A percentile compares a stretch with the other conserved stretches of the same genome.
phyloP scores from a whole-genome alignment of 108 stramenopile species.

The Seminavis robusta region DNA sequence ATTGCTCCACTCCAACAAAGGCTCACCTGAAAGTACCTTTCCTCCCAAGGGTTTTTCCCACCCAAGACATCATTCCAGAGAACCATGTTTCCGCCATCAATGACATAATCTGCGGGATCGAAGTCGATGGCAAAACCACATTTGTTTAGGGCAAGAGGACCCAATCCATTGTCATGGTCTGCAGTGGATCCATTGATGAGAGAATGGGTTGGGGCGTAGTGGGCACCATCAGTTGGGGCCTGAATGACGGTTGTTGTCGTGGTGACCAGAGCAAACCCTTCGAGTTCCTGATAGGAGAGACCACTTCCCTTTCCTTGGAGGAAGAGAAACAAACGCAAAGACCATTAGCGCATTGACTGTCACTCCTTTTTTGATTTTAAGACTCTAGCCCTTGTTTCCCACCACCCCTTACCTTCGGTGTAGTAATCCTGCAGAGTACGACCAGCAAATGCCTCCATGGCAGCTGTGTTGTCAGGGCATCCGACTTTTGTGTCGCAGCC shows the following conservation, averaged over 20 bases:
- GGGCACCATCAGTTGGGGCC: slow-evolving; percentile 34
- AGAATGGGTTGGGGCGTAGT: slow-evolving; percentile 45
- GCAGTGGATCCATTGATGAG: slow-evolving; percentile 32
- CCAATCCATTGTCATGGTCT: slow-evolving; percentile 37
- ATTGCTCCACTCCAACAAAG: no score
- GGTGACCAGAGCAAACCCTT: slow-evolving; percentile 32
- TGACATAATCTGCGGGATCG: slow-evolving; percentile 23
- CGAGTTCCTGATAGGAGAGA: slow-evolving; percentile 36
- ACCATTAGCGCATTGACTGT: no score
- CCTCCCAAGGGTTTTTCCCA: slow-evolving; percentile 51
- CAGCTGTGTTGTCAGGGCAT: slow-evolving; percentile 19
- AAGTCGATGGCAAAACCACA: slow-evolving; percentile 52
- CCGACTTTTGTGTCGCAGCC: slow-evolving; percentile 42
- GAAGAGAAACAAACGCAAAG: neutral
- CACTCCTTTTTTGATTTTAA: neutral
- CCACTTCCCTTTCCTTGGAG: slow-evolving; percentile 33
- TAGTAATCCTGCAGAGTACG: slow-evolving; percentile 50
- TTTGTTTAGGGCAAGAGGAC: slow-evolving; percentile 31
- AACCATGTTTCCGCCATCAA: slow-evolving; percentile 56
- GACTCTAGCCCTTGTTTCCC: no score
- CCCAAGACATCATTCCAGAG: slow-evolving; percentile 53
- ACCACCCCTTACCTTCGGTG: slow-evolving; percentile 36
- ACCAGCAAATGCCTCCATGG: slow-evolving; percentile 36
- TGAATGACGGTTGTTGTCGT: slow-evolving; percentile 35
- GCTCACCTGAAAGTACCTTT: slow-evolving; percentile 27